Percentiles rank a stretch among this genome's conserved stretches.
Evolutionary conservation across 2,329 filamentous ascomycete species (phyloP).

Genomic region (Alternaria sp.): DNA sequence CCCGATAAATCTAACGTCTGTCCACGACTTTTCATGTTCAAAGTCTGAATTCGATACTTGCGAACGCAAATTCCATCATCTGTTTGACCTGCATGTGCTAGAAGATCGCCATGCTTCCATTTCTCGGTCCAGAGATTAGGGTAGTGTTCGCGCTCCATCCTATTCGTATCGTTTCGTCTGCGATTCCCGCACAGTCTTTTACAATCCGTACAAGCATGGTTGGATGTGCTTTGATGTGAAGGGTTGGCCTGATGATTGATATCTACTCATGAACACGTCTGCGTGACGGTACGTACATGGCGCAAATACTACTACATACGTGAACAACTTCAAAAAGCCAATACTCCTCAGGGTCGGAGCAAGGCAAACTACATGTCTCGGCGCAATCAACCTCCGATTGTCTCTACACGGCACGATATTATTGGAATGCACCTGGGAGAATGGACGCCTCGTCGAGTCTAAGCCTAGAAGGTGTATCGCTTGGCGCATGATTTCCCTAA

Average conservation of each 20-base stretch:
- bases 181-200: neutral
- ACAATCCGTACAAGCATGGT: neutral
- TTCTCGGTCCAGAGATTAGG: neutral
- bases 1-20: neutral
- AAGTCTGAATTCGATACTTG: neutral
- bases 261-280: neutral
- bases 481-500: neutral
- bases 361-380: neutral
- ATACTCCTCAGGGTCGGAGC: too few relatives aligned
- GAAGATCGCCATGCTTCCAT: neutral
- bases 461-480: neutral
- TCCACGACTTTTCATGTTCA: neutral
- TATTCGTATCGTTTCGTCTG: neutral
- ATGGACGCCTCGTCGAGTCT: neutral
- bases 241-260: neutral
- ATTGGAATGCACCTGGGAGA: neutral
- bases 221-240: neutral
- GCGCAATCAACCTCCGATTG: neutral
- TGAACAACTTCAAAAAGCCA: neutral
- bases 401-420: neutral
- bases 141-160: neutral
- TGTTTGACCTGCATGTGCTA: neutral
- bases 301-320: neutral
- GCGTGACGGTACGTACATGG: neutral
- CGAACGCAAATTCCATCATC: neutral